Evolutionary conservation across 768 basidiomycete species (phyloP), one percentile per base, ranked within the genome.

Genomic region (Lepiota venenata): DNA sequence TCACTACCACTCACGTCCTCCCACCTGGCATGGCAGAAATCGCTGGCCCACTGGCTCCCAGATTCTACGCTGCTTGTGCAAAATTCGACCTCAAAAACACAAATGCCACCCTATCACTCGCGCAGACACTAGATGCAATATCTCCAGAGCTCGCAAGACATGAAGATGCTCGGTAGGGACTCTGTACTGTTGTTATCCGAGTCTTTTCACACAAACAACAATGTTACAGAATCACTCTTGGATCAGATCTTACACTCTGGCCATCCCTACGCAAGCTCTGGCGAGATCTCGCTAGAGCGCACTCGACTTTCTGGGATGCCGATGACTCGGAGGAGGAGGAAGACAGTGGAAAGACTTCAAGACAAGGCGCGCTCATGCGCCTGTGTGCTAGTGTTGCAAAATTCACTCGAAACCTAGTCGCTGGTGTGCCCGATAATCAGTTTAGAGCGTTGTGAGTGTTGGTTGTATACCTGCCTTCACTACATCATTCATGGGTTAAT

Each of bases 391-490:
- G 72, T 60, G 62, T 92, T 18, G 87, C 84, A 7, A 87, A 83
- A 62, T 85, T 95, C 63, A 92, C 90, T 12, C 80, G 94, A 56
- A 95, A 97, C 65, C 69, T 94, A 9, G 83, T 91, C 32, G 91
- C 91, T 9, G 89, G 84, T 5, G 78, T 85, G 14, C 76, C 82
- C 7, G 65, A 66, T n/a, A 91, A 92, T 69, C 94, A 97, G 65
- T 63, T 67, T 38, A 73, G 70, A 55, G 86, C 88, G 21, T 87
- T 82, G 93, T 95, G 61, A 74, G 91, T 71, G 1, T 25, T 18
- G 51, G 22, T 46, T 18, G 20, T 32, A 3, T 51, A 37, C 36
- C 55, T 39, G 16, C 35, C 59, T 41, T 25, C 54, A 53, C 40
- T 38, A 25, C 47, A 29, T 20, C 40, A 36, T 45, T 50, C 36